A percentile compares a stretch with the other conserved stretches of the same genome.
phyloP scores from a whole-genome alignment of 176 grass and related monocot species.

The Eleusine indica region DNA sequence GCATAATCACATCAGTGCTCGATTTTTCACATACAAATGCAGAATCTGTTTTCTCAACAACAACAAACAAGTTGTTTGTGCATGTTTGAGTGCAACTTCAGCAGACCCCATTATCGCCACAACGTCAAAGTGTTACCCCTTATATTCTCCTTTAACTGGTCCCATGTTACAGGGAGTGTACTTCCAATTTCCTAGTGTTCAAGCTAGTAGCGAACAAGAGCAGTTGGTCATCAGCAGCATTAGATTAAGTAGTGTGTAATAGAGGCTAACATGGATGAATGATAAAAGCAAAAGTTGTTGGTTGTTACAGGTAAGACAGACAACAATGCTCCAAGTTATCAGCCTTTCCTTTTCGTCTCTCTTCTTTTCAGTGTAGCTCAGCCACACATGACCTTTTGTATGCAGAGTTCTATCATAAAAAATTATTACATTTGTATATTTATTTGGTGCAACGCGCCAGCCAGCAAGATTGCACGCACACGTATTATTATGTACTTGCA shows the following conservation, averaged over 20 bases:
- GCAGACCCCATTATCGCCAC: conserved; percentile 10
- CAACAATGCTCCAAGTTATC: conserved; percentile 50
- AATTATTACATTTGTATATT: not conserved
- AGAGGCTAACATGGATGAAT: conserved; percentile 58
- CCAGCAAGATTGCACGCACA: conserved; percentile 36
- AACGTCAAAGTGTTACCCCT: not conserved
- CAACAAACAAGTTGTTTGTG: not conserved
- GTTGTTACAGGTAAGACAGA: conserved; percentile 80
- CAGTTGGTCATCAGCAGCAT: conserved; percentile 16
- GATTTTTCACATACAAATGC: not conserved
- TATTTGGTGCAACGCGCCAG: conserved; percentile 7
- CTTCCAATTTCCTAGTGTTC: not conserved
- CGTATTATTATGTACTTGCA: conserved; percentile 24
- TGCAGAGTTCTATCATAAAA: conserved; percentile 14
- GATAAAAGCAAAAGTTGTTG: conserved; percentile 73
- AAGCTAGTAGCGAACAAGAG: conserved; percentile 1
- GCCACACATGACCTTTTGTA: conserved; percentile 35
- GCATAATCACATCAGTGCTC: not conserved
- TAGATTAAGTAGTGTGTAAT: conserved; percentile 27
- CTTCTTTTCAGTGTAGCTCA: conserved; percentile 48
- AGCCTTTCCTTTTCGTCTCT: conserved; percentile 42
- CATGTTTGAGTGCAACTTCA: conserved; percentile 13
- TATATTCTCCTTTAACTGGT: not conserved
- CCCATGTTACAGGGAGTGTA: conserved; percentile 6
- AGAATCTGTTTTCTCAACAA: not conserved